Conservation (phyloP, 2,329 filamentous ascomycete genomes). For the Bipolaris cookei region DNA sequence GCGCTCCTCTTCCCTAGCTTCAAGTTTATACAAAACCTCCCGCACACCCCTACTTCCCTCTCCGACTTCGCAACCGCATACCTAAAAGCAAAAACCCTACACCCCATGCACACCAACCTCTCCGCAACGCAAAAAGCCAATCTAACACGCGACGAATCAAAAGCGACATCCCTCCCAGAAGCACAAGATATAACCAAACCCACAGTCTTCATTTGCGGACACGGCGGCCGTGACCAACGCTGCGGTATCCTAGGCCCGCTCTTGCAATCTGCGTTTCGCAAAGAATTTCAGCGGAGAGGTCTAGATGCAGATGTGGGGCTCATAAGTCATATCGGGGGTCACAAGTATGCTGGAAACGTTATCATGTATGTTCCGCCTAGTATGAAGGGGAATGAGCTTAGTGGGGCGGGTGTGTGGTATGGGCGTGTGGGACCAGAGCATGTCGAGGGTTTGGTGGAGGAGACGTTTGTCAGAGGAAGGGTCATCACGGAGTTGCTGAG, state of each 20-base stretch:
- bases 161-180: constrained; percentile 57
- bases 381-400: constrained; percentile 60
- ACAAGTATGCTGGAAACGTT: constrained; percentile 86
- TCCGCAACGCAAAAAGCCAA: constrained; percentile 59
- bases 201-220: constrained; percentile 83
- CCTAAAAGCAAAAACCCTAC: constrained; percentile 67
- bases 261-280: constrained; percentile 72
- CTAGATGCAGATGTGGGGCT: constrained; percentile 67
- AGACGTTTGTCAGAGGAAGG: constrained; percentile 71
- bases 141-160: constrained; percentile 56
- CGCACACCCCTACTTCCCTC: constrained; percentile 64
- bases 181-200: constrained; percentile 54
- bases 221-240: constrained; percentile 78
- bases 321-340: constrained; percentile 82
- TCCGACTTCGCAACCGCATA: constrained; percentile 67
- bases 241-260: constrained; percentile 83
- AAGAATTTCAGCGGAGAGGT: constrained; percentile 59
- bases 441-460: constrained; percentile 75
- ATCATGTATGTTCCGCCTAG: constrained; percentile 76
- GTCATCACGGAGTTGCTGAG: constrained; percentile 75
- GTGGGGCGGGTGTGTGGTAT: constrained; percentile 81
- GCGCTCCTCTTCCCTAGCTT: constrained; percentile 80
- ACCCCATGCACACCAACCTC: constrained; percentile 64
- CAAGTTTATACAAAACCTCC: constrained; percentile 76
- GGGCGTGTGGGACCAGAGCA: constrained; percentile 76